phyloP scores from a whole-genome alignment of 2,329 filamentous ascomycete species.

The Tolypocladium sp. region DNA sequence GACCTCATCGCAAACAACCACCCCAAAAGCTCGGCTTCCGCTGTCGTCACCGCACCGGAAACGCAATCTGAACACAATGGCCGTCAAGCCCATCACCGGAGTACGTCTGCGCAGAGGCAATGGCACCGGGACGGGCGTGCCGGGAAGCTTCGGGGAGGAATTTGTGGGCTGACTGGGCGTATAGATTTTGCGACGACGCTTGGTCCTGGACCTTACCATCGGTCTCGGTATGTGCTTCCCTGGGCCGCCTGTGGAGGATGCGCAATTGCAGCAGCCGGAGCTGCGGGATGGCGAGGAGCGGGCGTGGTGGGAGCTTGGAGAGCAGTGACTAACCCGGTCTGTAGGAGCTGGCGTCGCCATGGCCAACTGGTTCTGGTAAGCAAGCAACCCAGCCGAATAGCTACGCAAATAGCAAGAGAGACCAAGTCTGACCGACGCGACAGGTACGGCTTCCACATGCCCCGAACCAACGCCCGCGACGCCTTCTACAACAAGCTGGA shows the following conservation, averaged over 20 bases:
- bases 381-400: neutral
- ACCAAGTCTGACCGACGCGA: conserved; percentile 4
- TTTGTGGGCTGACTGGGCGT: conserved; percentile 22
- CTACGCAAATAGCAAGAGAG: neutral
- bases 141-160: neutral
- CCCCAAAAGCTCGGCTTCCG: conserved; percentile 10
- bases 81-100: conserved; percentile 48
- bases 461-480: conserved; percentile 49
- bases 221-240: conserved; percentile 41
- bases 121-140: conserved; percentile 7
- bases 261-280: conserved; percentile 5
- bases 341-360: conserved; percentile 44
- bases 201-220: conserved; percentile 47
- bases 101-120: conserved; percentile 36
- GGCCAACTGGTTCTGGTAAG: conserved; percentile 51
- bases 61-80: conserved; percentile 32
- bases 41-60: conserved; percentile 10
- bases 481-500: conserved; percentile 50
- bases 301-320: neutral
- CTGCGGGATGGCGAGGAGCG: conserved; percentile 5
- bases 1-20: conserved; percentile 14
- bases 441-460: conserved; percentile 56
- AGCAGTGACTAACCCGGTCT: conserved; percentile 21
- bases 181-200: conserved; percentile 52
- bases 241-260: conserved; percentile 11